Evolutionary conservation across 257 asterid species (phyloP).

Genomic region (Craterostigma plantagineum): DNA sequence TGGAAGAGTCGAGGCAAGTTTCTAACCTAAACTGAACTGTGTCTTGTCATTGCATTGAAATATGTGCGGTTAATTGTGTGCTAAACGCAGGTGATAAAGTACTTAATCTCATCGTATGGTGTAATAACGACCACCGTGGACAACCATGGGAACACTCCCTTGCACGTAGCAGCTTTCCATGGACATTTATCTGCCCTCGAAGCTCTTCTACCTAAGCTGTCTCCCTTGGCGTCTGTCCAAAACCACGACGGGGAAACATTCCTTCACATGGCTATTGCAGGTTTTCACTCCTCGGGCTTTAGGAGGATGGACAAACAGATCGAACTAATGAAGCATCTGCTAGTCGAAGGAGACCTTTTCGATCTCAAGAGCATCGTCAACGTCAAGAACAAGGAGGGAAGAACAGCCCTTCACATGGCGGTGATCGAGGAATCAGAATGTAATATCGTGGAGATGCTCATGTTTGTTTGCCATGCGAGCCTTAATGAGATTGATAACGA

Average conservation of each 20-base stretch:
- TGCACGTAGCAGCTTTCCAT: slow-evolving; percentile 58
- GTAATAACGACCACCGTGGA: slow-evolving; percentile 27
- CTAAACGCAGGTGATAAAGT: slow-evolving; percentile 45
- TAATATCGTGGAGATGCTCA: slow-evolving; percentile 58
- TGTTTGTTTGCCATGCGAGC: slow-evolving; percentile 31
- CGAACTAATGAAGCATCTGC: slow-evolving; percentile 37
- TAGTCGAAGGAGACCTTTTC: slow-evolving; percentile 15
- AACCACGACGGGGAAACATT: slow-evolving; percentile 62
- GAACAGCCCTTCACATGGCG: slow-evolving; percentile 77
- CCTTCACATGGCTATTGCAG: slow-evolving; percentile 78
- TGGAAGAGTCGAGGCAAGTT: slow-evolving; percentile 66
- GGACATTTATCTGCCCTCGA: slow-evolving; percentile 42
- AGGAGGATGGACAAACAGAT: slow-evolving; percentile 46
- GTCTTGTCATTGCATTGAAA: too few species aligned
- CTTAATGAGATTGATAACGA: slow-evolving; percentile 39
- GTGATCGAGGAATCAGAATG: slow-evolving; percentile 39
- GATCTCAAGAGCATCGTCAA: slow-evolving; percentile 38
- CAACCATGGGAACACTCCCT: slow-evolving; percentile 56
- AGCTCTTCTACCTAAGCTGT: slow-evolving; percentile 28
- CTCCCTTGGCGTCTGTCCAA: slow-evolving; percentile 15
- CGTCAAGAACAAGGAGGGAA: slow-evolving; percentile 43
- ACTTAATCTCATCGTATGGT: slow-evolving; percentile 26
- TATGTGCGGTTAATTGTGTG: too few species aligned
- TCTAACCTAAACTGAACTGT: neutral
- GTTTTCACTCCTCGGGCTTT: slow-evolving; percentile 60